Evolutionary conservation across 2,329 filamentous ascomycete genomes (phyloP).

Genomic region (Fusarium camptoceras): DNA sequence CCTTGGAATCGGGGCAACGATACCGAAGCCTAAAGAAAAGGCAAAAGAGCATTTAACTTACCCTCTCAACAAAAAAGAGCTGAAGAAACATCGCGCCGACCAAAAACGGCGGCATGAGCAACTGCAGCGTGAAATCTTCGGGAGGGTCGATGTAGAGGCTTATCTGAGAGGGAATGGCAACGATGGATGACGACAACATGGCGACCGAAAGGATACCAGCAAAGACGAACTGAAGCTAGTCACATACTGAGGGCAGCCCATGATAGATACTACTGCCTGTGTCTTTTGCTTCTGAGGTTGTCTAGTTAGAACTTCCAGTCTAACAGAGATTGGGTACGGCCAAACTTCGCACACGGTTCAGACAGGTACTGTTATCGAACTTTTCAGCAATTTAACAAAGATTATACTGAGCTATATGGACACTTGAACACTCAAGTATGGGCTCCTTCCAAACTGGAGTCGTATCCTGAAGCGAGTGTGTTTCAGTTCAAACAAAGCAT

Average conservation of each 20-base stretch:
- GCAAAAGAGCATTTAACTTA: slow-evolving; percentile 58
- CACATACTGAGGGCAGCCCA: background rate
- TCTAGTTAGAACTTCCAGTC: slow-evolving; percentile 17
- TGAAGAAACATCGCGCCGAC: slow-evolving; percentile 70
- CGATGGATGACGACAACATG: slow-evolving; percentile 30
- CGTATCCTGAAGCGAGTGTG: background rate
- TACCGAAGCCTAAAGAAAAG: slow-evolving; percentile 56
- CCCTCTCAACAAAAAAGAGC: slow-evolving; percentile 76
- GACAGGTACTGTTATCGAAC: too few species aligned
- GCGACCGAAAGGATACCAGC: background rate
- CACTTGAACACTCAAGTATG: background rate
- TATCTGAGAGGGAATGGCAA: slow-evolving; percentile 68
- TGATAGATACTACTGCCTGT: background rate
- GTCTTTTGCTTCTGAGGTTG: background rate
- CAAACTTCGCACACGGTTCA: background rate
- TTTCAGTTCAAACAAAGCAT: slow-evolving; percentile 18
- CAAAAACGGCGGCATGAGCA: slow-evolving; percentile 72
- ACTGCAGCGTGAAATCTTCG: slow-evolving; percentile 78
- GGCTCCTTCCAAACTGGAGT: background rate
- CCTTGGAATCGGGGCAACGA: slow-evolving; percentile 73
- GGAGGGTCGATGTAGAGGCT: slow-evolving; percentile 78
- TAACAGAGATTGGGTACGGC: background rate
- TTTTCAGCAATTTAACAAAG: background rate
- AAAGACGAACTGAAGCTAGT: background rate
- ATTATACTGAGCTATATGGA: background rate